Percentiles rank a stretch among this genome's conserved stretches.
Conservation (phyloP, 148 eudicot species). For the Limonium bicolor region DNA sequence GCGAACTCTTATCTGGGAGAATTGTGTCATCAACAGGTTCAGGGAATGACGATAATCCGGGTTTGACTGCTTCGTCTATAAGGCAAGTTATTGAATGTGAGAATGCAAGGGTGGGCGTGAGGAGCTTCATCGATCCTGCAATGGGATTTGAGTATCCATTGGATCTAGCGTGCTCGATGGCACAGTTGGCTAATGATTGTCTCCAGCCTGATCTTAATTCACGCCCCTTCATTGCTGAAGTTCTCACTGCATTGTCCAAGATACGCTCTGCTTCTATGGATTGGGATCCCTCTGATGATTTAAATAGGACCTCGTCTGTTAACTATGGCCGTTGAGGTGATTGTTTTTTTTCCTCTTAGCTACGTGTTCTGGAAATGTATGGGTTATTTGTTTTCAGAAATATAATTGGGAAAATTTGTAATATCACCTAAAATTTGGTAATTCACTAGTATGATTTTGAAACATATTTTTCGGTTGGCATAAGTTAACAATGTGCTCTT, state of each 20-base stretch:
- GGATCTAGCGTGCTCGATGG: conserved; percentile 58
- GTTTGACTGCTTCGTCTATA: conserved; percentile 13
- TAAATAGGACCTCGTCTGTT: conserved; percentile 1
- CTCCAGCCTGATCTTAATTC: conserved; percentile 37
- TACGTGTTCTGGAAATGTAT: no score
- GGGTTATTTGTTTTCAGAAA: no score
- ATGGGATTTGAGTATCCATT: conserved; percentile 39
- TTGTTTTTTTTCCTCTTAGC: no score
- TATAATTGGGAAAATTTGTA: no score
- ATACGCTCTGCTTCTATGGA: conserved; percentile 45
- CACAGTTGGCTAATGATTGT: conserved; percentile 43
- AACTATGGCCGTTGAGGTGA: background rate
- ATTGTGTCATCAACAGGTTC: conserved; percentile 21
- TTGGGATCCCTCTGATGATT: conserved; percentile 76
- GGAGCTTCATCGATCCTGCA: conserved; percentile 35
- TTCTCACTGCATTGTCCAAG: conserved; percentile 39
- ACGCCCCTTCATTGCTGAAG: conserved; percentile 36
- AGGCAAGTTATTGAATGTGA: conserved; percentile 32
- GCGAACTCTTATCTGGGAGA: conserved; percentile 56
- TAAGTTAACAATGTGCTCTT: no score
- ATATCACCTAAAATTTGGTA: no score
- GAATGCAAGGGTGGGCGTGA: conserved; percentile 47
- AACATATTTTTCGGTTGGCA: no score
- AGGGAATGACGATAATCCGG: conserved; percentile 7
- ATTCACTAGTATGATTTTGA: no score